Base-by-base conservation (phyloP, 768 basidiomycete genomes). In the Tricholoma flavovirens region DNA sequence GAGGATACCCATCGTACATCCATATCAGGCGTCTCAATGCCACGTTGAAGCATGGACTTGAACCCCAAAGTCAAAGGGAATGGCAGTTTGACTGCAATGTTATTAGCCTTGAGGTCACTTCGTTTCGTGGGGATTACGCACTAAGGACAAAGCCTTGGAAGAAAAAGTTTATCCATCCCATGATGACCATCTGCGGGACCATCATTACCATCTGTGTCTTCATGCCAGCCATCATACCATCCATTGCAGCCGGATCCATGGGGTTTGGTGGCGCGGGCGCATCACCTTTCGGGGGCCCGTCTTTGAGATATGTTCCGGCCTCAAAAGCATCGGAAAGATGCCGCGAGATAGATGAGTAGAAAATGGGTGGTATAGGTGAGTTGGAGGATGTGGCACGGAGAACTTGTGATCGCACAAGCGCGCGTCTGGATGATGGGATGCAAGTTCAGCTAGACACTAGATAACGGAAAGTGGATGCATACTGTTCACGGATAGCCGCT, bases 121-220 rank as follows among this genome's bases (percentile, higher is more conserved):
- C 7, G 30, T 19, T 50, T 40, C 24, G 19, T 42, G 48, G 52
- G 51, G 33, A 53, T 45, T 35, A 84, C 95, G 71, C 69, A 98
- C 96, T 98, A 56, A 98, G 80, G 56, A 99, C 90, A 69, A 98
- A 98, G 26, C 97, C 97, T 66, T 96, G 90, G 76, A 98, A 99
- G 84, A 99, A 99, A 71, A 95, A 93, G 71, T 94, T 98, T 74
- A 99, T 98, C 91, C 96, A 98, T 51, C 94, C 95, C 96, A 98
- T 98, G 62, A 98, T 93, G 58, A 97, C 80, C 89, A 98, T 98
- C 73, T 98, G 90, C 15, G 90, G 92, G 12, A 96, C 89, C 90
- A 98, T 98, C 90, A 97, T 95, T 49, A 98, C 93, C 81, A 92
- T 93, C 72, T 99, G 97, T 17, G 96, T 98, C 78, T 98, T 98